These are phyloP conservation scores for Penicillium pancosmium DNA, from an alignment of 495 filamentous ascomycete genomes.

Conservation along the genomic window DNA sequence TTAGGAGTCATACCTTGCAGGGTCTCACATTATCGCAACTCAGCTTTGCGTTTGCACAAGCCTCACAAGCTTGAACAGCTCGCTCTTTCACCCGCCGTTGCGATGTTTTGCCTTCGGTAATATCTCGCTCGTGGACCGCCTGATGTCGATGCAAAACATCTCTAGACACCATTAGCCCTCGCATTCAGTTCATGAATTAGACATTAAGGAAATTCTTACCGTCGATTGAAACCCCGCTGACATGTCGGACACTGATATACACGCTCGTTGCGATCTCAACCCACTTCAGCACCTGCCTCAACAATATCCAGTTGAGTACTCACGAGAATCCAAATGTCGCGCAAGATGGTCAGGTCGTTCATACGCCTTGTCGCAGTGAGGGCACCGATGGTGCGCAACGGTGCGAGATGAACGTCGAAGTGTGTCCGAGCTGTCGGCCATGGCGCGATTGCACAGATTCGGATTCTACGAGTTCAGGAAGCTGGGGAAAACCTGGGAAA, in stretches of 20 bases:
- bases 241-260: constrained; percentile 27
- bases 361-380: constrained; percentile 30
- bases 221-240: constrained; percentile 27
- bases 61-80: constrained; percentile 26
- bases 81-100: constrained; percentile 18
- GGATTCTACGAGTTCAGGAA: not conserved
- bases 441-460: not conserved
- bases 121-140: constrained; percentile 24
- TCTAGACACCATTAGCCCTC: constrained; percentile 5
- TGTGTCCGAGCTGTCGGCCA: constrained; percentile 14
- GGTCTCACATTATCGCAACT: constrained; percentile 32
- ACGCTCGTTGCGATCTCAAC: constrained; percentile 25
- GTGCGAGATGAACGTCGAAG: constrained; percentile 22
- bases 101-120: constrained; percentile 11
- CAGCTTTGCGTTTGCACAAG: constrained; percentile 27
- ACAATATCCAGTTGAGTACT: not conserved
- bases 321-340: constrained; percentile 34
- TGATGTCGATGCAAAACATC: constrained; percentile 32
- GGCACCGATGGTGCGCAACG: constrained; percentile 23
- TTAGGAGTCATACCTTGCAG: constrained; percentile 18
- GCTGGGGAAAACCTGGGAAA: not conserved
- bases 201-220: constrained; percentile 3
- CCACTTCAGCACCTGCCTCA: not conserved
- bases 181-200: no score
- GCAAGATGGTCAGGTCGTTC: constrained; percentile 32